These are phyloP conservation scores for Echinosophora koreensis DNA, from an alignment of 306 rosid species.

Conservation along the genomic window DNA sequence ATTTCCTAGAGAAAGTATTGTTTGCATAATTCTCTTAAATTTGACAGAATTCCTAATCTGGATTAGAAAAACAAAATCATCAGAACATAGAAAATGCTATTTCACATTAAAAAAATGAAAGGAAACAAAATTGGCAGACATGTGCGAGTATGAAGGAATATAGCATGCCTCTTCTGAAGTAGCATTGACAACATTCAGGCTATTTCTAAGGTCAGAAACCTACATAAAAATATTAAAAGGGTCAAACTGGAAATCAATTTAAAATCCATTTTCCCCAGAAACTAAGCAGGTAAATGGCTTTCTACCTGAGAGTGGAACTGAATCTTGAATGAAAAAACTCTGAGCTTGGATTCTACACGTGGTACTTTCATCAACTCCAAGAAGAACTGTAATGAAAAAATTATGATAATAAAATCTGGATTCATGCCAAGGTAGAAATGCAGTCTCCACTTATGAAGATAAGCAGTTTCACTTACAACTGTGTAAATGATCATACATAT, in stretches of 20 bases:
- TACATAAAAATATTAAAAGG: slow-evolving; percentile 53
- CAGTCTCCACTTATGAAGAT: slow-evolving; percentile 42
- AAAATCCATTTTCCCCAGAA: slow-evolving; percentile 36
- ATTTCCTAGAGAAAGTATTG: slow-evolving; percentile 93
- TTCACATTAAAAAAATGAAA: slow-evolving; percentile 6
- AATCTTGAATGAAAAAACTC: slow-evolving; percentile 87
- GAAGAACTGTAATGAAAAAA: slow-evolving; percentile 70
- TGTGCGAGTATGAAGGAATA: slow-evolving; percentile 44
- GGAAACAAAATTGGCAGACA: slow-evolving; percentile 35
- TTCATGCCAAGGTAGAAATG: slow-evolving; percentile 39
- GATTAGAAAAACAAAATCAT: slow-evolving; percentile 47
- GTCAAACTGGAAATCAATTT: slow-evolving; percentile 37
- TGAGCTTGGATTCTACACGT: slow-evolving; percentile 87
- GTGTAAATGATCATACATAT: slow-evolving; percentile 22
- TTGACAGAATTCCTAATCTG: slow-evolving; percentile 87
- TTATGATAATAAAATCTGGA: slow-evolving; percentile 34
- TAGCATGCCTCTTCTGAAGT: slow-evolving; percentile 84
- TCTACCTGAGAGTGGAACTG: slow-evolving; percentile 86
- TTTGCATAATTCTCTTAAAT: slow-evolving; percentile 95
- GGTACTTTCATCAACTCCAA: slow-evolving; percentile 84
- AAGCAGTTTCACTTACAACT: slow-evolving; percentile 20
- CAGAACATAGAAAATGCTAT: slow-evolving; percentile 38
- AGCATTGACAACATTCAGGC: slow-evolving; percentile 73
- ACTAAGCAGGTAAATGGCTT: slow-evolving; percentile 28
- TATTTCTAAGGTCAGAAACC: slow-evolving; percentile 82